Evolutionary conservation across 495 filamentous ascomycete genomes (phyloP).

Genomic region (Hyaloscypha hepaticicola): DNA sequence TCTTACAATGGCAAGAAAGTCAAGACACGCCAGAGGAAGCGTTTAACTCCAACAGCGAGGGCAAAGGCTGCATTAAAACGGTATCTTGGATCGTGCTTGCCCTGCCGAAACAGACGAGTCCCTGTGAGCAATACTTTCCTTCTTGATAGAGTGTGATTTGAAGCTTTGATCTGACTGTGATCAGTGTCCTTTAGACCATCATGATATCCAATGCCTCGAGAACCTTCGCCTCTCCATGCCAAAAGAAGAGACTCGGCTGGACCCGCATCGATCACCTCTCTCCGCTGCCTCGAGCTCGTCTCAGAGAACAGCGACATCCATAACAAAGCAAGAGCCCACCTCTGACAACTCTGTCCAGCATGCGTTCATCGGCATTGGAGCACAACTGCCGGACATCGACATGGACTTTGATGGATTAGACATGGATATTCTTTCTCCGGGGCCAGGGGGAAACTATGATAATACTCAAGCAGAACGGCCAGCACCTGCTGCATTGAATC

Average conservation of each 20-base stretch:
- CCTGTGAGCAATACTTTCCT: slow-evolving; percentile 15
- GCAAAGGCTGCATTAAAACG: slow-evolving; percentile 30
- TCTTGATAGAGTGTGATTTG: neutral
- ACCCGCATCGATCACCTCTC: slow-evolving; percentile 2
- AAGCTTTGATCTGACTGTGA: slow-evolving; percentile 5
- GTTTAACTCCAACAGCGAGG: slow-evolving; percentile 12
- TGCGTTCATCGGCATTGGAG: slow-evolving; percentile 4
- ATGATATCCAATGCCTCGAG: slow-evolving; percentile 27
- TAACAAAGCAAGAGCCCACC: neutral
- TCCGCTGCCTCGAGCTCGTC: slow-evolving; percentile 2
- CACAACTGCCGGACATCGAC: neutral
- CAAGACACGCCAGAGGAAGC: slow-evolving; percentile 14
- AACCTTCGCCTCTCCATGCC: neutral
- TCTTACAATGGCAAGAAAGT: slow-evolving; percentile 26
- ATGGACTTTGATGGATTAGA: slow-evolving; percentile 5
- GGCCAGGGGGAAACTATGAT: slow-evolving; percentile 9
- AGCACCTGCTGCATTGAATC: neutral
- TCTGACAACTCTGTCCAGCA: neutral
- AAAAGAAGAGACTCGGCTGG: neutral
- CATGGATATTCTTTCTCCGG: slow-evolving; percentile 6
- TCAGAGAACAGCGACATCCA: neutral
- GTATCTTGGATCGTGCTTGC: slow-evolving; percentile 21
- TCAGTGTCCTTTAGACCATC: slow-evolving; percentile 31
- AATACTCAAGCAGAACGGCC: slow-evolving; percentile 10
- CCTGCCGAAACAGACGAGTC: slow-evolving; percentile 19